Percentiles rank a stretch among this genome's conserved stretches.
Evolutionary conservation across 345 rosid species (phyloP).

Genomic region (Microcos paniculata): DNA sequence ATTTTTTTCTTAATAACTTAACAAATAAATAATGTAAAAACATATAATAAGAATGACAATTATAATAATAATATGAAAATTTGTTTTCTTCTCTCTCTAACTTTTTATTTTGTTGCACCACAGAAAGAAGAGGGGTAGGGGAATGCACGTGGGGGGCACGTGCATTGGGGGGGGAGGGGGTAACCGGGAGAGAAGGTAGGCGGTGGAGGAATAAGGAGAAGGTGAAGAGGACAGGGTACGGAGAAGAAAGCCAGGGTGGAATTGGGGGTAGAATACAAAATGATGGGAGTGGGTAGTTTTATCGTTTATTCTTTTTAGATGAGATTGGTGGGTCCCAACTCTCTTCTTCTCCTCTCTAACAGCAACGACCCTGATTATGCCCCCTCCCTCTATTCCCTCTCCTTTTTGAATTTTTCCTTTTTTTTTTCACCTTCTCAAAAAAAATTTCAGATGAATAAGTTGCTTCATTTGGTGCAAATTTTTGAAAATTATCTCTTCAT

Average conservation of each 20-base stretch:
- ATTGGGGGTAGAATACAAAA: conserved; percentile 28
- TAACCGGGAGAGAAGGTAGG: conserved; percentile 31
- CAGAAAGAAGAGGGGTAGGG: conserved; percentile 24
- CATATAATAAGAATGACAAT: not conserved
- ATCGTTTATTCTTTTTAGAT: conserved; percentile 34
- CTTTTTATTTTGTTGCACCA: conserved; percentile 73
- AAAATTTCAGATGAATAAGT: no score
- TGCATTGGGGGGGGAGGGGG: not conserved
- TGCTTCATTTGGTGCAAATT: no score
- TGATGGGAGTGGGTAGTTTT: conserved; percentile 48
- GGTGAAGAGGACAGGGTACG: conserved; percentile 32
- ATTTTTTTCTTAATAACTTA: not conserved
- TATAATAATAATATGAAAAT: conserved; percentile 2
- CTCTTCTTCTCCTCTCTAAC: not conserved
- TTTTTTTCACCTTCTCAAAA: not conserved
- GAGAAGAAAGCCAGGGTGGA: conserved; percentile 51
- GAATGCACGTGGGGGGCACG: conserved; percentile 22
- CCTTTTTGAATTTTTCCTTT: not conserved
- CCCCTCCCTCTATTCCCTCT: not conserved
- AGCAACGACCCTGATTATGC: conserved; percentile 34
- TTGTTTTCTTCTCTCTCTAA: conserved; percentile 41
- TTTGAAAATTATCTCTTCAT: no score
- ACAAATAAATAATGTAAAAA: not conserved
- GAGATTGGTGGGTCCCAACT: conserved; percentile 20
- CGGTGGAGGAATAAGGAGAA: conserved; percentile 45